Conservation (phyloP, 202 grass and related monocot genomes). For the Elaeis oleifera region DNA sequence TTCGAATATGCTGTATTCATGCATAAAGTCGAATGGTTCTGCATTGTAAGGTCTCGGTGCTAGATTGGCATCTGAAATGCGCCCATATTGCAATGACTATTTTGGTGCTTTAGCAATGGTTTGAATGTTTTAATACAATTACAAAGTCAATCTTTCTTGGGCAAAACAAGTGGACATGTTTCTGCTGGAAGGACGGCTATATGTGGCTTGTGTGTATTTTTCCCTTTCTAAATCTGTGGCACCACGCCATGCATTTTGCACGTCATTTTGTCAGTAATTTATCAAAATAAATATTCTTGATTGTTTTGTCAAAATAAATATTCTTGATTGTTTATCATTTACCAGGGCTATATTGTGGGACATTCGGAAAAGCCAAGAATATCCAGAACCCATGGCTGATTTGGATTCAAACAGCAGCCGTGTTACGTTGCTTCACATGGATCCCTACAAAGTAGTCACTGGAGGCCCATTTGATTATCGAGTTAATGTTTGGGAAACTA, state of each 20-base stretch:
- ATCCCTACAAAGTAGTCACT: slow-evolving; percentile 68
- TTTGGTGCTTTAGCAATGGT: no score
- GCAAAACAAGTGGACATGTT: no score
- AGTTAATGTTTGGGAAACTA: slow-evolving; percentile 55
- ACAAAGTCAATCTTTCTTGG: no score
- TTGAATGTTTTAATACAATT: no score
- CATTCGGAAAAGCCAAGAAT: slow-evolving; percentile 57
- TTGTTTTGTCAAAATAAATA: slow-evolving; percentile 12
- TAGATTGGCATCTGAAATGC: no score
- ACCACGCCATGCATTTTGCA: not conserved
- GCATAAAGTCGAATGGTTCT: no score
- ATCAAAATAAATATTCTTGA: slow-evolving; percentile 6
- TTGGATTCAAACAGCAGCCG: slow-evolving; percentile 48
- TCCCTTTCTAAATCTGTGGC: no score
- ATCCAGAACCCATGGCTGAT: slow-evolving; percentile 35
- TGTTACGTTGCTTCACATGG: slow-evolving; percentile 68
- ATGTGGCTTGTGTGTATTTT: no score
- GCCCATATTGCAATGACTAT: no score
- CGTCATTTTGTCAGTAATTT: not conserved
- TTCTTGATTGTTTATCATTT: slow-evolving; percentile 10
- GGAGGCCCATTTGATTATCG: slow-evolving; percentile 35
- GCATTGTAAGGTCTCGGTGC: no score
- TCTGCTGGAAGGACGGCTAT: no score
- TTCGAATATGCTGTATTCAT: no score
- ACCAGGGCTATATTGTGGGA: slow-evolving; percentile 83